Evolutionary conservation across 345 rosid species (phyloP).

Genomic region (Citrus australasica): DNA sequence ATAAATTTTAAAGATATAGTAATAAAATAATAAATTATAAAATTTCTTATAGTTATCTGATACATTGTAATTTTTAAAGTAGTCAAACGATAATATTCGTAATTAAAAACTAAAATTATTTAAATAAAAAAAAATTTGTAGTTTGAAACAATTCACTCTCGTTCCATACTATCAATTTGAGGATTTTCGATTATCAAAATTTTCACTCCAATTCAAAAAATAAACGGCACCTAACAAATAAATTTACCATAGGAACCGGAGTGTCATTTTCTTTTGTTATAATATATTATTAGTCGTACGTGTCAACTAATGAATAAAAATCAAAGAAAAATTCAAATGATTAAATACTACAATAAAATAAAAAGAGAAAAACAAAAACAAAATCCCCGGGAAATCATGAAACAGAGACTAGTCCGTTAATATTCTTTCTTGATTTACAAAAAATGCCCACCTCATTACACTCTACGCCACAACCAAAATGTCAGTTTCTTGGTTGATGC

Average conservation of each 20-base stretch:
- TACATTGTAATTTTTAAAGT: too few species aligned
- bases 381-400: slow-evolving; percentile 6
- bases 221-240: too few species aligned
- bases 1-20: too few species aligned
- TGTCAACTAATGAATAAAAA: too few species aligned
- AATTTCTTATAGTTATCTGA: too few species aligned
- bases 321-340: not conserved
- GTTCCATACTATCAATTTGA: rapidly evolving
- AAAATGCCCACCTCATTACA: not conserved
- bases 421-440: not conserved
- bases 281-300: too few species aligned
- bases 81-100: too few species aligned
- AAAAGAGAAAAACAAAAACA: not conserved
- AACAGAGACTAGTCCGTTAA: not conserved
- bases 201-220: rapidly evolving
- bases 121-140: too few species aligned
- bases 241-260: too few species aligned
- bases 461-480: not conserved
- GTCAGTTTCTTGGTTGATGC: not conserved
- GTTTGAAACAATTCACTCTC: too few species aligned
- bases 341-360: not conserved
- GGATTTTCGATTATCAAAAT: rapidly evolving
- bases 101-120: rapidly evolving
- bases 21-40: too few species aligned
- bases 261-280: too few species aligned